Percentiles rank a stretch among this genome's conserved stretches.
Conservation (phyloP, 2,329 filamentous ascomycete species). For the Colletotrichum liriopes region DNA sequence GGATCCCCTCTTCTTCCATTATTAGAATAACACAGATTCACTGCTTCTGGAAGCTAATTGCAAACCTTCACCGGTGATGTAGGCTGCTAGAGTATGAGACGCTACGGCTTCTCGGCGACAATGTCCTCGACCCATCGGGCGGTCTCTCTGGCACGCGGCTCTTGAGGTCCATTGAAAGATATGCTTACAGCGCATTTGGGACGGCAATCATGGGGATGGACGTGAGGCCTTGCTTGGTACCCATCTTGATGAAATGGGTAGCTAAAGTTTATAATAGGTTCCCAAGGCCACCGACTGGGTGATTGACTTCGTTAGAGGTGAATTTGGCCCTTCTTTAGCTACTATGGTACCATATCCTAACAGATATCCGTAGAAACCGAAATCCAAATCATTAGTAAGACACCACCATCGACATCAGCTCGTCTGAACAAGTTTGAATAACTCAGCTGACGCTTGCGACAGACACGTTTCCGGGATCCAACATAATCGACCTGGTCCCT, state of each 20-base stretch:
- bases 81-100: constrained; percentile 21
- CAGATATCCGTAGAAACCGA: constrained; percentile 5
- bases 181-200: constrained; percentile 17
- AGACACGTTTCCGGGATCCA: constrained; percentile 21
- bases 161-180: neutral
- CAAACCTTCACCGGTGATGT: no score
- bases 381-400: constrained; percentile 13
- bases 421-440: neutral
- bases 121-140: fast-evolving
- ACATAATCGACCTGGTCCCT: constrained; percentile 16
- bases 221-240: neutral
- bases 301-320: constrained; percentile 4
- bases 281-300: neutral
- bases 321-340: neutral
- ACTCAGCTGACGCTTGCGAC: neutral
- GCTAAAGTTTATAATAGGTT: neutral
- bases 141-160: neutral
- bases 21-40: no score
- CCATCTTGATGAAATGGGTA: neutral
- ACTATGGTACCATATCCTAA: no score
- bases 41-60: no score
- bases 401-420: no score
- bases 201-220: constrained; percentile 12
- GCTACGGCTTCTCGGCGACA: constrained; percentile 7
- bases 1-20: no score